Evolutionary conservation across 139 green algal genomes (phyloP).

Genomic region (Microglena sp.): DNA sequence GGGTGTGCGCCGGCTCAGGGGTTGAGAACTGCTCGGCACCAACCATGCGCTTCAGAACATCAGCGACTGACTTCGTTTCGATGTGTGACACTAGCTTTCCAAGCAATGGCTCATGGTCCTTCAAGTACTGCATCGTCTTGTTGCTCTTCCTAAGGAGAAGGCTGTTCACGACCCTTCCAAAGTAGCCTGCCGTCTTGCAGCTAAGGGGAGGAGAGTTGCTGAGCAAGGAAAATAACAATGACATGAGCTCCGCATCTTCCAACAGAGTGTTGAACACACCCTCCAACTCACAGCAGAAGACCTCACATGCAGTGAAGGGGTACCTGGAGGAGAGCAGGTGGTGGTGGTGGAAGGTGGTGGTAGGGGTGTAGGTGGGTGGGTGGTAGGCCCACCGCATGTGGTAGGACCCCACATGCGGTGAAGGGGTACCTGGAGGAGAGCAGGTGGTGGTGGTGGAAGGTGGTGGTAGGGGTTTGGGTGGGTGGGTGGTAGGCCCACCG

Average conservation of each 20-base stretch:
- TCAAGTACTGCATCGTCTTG: conserved; percentile 64
- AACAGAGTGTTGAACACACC: conserved; percentile 83
- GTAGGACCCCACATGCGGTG: conserved; percentile 91
- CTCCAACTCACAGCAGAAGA: conserved; percentile 96
- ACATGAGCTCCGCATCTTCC: conserved; percentile 63
- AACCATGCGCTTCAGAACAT: conserved; percentile 75
- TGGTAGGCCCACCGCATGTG: too few relatives aligned
- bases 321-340: conserved; percentile 42
- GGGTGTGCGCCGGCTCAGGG: too few relatives aligned
- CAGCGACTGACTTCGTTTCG: conserved; percentile 69
- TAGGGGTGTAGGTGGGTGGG: too few relatives aligned
- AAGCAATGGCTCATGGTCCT: conserved; percentile 18
- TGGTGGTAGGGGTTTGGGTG: too few relatives aligned
- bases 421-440: conserved; percentile 71
- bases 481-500: too few relatives aligned
- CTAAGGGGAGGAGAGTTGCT: conserved; percentile 46
- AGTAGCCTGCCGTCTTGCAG: conserved; percentile 84
- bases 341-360: too few relatives aligned
- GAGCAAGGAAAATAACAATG: conserved; percentile 72
- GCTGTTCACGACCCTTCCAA: conserved; percentile 75
- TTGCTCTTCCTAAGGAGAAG: conserved; percentile 65
- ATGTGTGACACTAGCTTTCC: conserved; percentile 52
- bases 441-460: too few relatives aligned
- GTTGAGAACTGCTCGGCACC: too few relatives aligned
- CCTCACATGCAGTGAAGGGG: conserved; percentile 89